Evolutionary conservation across 768 basidiomycete species (phyloP).

Genomic region (Fomitopsis serialis): DNA sequence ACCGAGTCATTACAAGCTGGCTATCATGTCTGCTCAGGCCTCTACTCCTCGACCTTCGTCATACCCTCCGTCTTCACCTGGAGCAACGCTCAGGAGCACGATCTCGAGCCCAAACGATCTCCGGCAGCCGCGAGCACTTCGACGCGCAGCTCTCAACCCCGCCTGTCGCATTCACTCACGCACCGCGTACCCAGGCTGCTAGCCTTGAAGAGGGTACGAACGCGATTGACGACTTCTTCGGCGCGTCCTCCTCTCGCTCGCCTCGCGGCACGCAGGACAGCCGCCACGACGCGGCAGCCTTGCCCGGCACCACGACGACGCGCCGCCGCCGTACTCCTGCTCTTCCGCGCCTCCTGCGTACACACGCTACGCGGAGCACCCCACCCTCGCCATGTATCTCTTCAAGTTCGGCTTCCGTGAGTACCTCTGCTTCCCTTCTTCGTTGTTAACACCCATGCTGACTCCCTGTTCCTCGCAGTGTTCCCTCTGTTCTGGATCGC

Average conservation of each 20-base stretch:
- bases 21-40: background rate
- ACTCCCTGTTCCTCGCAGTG: constrained; percentile 24
- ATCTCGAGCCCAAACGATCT: constrained; percentile 2
- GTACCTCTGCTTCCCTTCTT: constrained; percentile 18
- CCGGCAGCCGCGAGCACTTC: background rate
- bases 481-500: constrained; percentile 45
- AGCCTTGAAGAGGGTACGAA: background rate
- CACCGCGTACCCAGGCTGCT: background rate
- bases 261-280: constrained; percentile 23
- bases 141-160: background rate
- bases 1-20: background rate
- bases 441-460: background rate
- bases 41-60: background rate
- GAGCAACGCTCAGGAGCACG: constrained; percentile 1
- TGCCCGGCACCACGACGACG: constrained; percentile 15
- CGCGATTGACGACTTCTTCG: constrained; percentile 20
- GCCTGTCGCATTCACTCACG: background rate
- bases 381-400: constrained; percentile 40
- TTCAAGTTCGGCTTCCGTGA: constrained; percentile 47
- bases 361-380: constrained; percentile 29
- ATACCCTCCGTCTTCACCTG: constrained; percentile 2
- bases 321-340: constrained; percentile 28
- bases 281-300: constrained; percentile 23
- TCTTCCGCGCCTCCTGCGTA: constrained; percentile 29
- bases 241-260: constrained; percentile 13